Conservation (phyloP, 306 rosid species). For the Quercus bicolor region DNA sequence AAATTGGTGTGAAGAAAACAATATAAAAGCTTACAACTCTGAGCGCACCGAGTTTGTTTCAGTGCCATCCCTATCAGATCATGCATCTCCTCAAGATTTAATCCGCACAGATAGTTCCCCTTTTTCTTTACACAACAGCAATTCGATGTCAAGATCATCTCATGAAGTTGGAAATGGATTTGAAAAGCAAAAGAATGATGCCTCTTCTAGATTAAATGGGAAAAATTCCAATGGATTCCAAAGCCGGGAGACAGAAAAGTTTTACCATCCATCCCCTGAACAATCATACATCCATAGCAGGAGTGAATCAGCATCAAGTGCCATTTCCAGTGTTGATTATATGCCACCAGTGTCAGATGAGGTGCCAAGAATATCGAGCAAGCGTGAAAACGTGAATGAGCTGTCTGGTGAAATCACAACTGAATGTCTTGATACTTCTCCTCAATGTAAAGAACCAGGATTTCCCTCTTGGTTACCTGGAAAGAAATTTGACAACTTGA, state of each 20-base stretch:
- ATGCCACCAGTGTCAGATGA: conserved; percentile 48
- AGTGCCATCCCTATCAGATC: conserved; percentile 32
- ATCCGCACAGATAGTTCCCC: conserved; percentile 37
- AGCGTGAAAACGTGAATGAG: conserved; percentile 35
- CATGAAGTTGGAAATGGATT: conserved; percentile 45
- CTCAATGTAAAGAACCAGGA: conserved; percentile 37
- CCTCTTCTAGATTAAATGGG: conserved; percentile 35
- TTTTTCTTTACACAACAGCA: conserved; percentile 34
- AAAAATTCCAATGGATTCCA: conserved; percentile 39
- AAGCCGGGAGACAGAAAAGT: conserved; percentile 40
- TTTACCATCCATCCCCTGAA: conserved; percentile 49
- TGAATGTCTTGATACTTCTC: conserved; percentile 32
- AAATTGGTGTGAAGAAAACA: conserved; percentile 87
- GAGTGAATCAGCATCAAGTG: conserved; percentile 79
- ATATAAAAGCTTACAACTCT: conserved; percentile 37
- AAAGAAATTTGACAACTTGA: conserved; percentile 36
- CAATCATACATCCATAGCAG: conserved; percentile 63
- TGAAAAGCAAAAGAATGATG: conserved; percentile 47
- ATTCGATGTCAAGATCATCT: conserved; percentile 59
- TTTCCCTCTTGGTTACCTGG: conserved; percentile 31
- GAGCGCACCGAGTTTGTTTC: conserved; percentile 23
- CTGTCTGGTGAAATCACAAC: conserved; percentile 57
- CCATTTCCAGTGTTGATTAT: conserved; percentile 60
- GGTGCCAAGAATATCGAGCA: conserved; percentile 37
- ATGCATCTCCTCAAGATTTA: conserved; percentile 33